Evolutionary conservation across 1,139 yeast genomes (phyloP).

Genomic region (Blastobotrys persicus): DNA sequence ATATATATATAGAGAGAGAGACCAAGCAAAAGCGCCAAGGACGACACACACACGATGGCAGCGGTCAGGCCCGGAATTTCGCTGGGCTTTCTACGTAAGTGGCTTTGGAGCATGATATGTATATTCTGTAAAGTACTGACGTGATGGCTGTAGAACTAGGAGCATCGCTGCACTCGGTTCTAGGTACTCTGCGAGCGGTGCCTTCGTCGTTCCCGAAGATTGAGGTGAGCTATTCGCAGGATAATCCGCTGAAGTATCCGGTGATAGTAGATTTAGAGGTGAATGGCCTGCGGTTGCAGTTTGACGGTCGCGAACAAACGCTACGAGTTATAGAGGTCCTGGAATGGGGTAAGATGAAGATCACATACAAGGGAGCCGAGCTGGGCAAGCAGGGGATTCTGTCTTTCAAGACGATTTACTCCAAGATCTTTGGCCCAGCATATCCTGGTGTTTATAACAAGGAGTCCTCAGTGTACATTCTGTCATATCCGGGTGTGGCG

Average conservation of each 20-base stretch:
- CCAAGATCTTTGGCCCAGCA: conserved; percentile 37
- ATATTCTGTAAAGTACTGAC: neutral
- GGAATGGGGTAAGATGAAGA: conserved; percentile 28
- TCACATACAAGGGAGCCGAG: conserved; percentile 31
- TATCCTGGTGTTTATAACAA: conserved; percentile 31
- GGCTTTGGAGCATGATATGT: neutral
- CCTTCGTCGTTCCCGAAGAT: conserved; percentile 30
- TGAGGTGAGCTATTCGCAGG: conserved; percentile 26
- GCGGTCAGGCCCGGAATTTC: conserved; percentile 21
- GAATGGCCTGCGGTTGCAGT: conserved; percentile 31
- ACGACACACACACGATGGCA: conserved; percentile 19
- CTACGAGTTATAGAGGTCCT: conserved; percentile 31
- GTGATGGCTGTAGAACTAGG: conserved; percentile 23
- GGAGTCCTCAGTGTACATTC: conserved; percentile 23
- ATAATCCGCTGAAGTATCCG: conserved; percentile 24
- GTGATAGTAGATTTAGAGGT: conserved; percentile 27
- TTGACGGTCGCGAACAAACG: conserved; percentile 30
- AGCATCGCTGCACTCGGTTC: conserved; percentile 25
- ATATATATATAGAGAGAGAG: no score
- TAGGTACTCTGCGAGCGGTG: conserved; percentile 24
- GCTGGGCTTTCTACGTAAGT: conserved; percentile 22
- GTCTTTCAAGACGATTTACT: conserved; percentile 31
- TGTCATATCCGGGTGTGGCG: conserved; percentile 37
- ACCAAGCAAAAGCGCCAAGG: no score
- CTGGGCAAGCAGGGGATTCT: conserved; percentile 26